Evolutionary conservation across 2,329 filamentous ascomycete genomes (phyloP).

Genomic region (Byssochlamys sp.): DNA sequence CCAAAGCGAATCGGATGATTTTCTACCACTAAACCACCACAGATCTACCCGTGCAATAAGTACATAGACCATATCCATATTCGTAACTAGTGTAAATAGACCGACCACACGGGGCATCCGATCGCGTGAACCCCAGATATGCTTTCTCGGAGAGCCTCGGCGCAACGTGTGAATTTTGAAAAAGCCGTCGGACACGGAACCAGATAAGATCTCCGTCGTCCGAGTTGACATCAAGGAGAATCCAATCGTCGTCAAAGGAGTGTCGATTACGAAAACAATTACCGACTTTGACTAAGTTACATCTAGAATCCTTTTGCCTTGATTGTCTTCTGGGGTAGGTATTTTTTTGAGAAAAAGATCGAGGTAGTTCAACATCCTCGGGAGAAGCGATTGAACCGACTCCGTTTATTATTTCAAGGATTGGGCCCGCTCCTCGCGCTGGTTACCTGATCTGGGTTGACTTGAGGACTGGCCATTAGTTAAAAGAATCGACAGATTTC

Average conservation of each 20-base stretch:
- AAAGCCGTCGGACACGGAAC: not conserved
- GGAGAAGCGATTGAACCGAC: not conserved
- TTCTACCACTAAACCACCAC: not conserved
- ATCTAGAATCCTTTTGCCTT: not conserved
- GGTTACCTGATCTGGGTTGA: not conserved
- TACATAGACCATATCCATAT: too few species aligned
- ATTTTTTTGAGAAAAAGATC: not conserved
- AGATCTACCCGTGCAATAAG: not conserved
- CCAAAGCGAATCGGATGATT: too few species aligned
- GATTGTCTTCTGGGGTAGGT: not conserved
- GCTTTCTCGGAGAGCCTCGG: not conserved
- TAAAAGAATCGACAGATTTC: not conserved
- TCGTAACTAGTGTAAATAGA: not conserved
- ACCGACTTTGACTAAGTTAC: not conserved
- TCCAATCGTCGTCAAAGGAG: not conserved
- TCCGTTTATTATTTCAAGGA: not conserved
- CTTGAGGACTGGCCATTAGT: not conserved
- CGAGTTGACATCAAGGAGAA: not conserved
- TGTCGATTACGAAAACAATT: not conserved
- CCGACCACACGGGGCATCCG: not conserved
- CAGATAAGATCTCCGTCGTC: not conserved
- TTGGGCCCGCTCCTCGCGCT: not conserved
- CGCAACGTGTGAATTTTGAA: not conserved
- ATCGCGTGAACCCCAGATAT: not conserved
- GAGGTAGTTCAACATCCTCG: not conserved